These are phyloP conservation scores for Cercospora berteroae DNA, from an alignment of 2,329 filamentous ascomycete species.

Conservation along the genomic window DNA sequence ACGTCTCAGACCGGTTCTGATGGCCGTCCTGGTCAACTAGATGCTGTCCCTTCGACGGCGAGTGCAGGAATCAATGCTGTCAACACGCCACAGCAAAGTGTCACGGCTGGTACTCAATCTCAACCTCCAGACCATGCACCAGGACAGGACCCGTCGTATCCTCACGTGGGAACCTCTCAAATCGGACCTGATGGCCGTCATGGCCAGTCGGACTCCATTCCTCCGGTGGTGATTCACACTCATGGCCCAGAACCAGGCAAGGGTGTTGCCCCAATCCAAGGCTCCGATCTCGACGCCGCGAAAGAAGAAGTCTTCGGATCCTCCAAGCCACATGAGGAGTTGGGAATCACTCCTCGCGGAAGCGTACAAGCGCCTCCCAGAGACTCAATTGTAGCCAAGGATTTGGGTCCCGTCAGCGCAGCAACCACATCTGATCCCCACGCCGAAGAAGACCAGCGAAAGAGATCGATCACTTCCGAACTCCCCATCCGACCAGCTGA, in stretches of 20 bases:
- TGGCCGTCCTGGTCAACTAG: no score
- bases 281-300: background rate
- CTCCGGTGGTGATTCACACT: background rate
- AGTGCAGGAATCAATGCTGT: background rate
- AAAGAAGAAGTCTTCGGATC: background rate
- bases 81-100: background rate
- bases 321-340: background rate
- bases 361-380: background rate
- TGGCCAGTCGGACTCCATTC: background rate
- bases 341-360: background rate
- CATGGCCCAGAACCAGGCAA: conserved; percentile 3
- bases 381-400: background rate
- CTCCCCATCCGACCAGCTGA: background rate
- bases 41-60: no score
- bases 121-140: background rate
- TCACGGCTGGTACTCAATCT: background rate
- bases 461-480: background rate
- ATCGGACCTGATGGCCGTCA: background rate
- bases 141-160: background rate
- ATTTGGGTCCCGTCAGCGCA: background rate
- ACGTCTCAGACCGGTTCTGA: no score
- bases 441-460: background rate
- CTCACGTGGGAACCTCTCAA: background rate
- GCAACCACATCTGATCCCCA: background rate
- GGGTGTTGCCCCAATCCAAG: background rate